These are phyloP conservation scores for Radiomyces spectabilis DNA, from an alignment of 192 early-diverging fungal species.

Conservation along the genomic window DNA sequence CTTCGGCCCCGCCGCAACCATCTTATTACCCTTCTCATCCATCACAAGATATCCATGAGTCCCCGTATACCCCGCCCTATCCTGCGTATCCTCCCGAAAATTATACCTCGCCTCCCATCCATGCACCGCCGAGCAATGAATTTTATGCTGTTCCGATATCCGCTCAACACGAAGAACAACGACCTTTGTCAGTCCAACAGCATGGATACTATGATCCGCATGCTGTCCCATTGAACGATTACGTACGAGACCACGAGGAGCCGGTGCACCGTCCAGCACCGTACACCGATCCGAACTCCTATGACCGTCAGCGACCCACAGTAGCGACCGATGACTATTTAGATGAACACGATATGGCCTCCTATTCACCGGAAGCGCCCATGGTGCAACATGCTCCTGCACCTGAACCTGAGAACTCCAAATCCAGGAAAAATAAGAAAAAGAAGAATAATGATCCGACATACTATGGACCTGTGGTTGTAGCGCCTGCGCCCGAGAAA, in stretches of 20 bases:
- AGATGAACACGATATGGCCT: neutral
- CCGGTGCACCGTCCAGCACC: neutral
- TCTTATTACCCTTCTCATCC: neutral
- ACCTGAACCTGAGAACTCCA: neutral
- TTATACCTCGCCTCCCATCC: neutral
- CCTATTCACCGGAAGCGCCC: neutral
- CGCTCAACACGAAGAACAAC: neutral
- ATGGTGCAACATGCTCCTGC: neutral
- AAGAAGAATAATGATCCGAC: neutral
- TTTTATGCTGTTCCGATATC: neutral
- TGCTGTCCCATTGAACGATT: constrained; percentile 2
- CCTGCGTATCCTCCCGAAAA: neutral
- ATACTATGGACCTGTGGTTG: neutral
- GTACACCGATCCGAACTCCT: neutral
- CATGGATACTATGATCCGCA: neutral
- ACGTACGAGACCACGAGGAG: neutral
- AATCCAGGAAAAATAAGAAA: constrained; percentile 1
- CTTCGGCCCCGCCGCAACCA: neutral
- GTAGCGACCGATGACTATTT: neutral
- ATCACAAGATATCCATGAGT: neutral
- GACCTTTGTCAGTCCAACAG: neutral
- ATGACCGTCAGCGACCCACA: neutral
- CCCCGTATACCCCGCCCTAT: neutral
- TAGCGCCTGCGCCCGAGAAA: constrained; percentile 9
- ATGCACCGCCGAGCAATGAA: neutral